Base-by-base conservation (phyloP, 352 stramenopile genomes). In the Albugo candida region DNA sequence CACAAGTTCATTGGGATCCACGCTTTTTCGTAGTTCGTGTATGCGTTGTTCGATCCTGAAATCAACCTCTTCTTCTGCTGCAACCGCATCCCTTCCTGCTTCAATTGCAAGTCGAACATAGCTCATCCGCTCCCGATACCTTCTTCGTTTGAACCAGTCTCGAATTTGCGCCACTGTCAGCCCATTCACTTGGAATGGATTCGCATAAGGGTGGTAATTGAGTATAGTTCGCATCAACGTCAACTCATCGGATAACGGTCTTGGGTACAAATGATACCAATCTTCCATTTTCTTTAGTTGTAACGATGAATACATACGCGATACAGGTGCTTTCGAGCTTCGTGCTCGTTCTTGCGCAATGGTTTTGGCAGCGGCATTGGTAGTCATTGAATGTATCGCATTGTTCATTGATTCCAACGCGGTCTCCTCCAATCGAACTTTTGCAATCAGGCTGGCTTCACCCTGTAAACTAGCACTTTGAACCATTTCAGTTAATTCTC, bases 131-230 rank as follows among this genome's bases (percentile, higher is more conserved):
- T 89, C 76, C n/a, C 76, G 70, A 45, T 75, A 75, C 20, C 76
- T 73, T 24, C 76, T 73, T 1, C 73, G 73, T 58, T 89, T 84
- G 56, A 89, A 89, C 76, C 76, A 89, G 59, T 89, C 76, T 5
- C 76, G 70, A 14, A 89, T 67, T 37, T 86, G 70, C 5, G 65
- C 58, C 19, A 84, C 67, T 31, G 73, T 76, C 8, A 85, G 56
- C 6, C 70, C 68, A 36, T 61, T 61, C 8, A 70, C 51, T 21
- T 76, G 54, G 49, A 81, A 82, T 45, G 67, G 70, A 39, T 82
- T 86, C 2, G 67, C 61, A 48, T 77, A 86, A 39, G 73, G 76
- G 19, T 68, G 70, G 51, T 84, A 85, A 58, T 81, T 84, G 36
- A 89, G 55, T 36, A 89, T 84, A 35, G 70, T 83, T 20, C 70